A percentile compares a stretch with the other conserved stretches of the same genome.
Evolutionary conservation across 202 grass and related monocot species (phyloP).

Genomic region (Carex arenaria): DNA sequence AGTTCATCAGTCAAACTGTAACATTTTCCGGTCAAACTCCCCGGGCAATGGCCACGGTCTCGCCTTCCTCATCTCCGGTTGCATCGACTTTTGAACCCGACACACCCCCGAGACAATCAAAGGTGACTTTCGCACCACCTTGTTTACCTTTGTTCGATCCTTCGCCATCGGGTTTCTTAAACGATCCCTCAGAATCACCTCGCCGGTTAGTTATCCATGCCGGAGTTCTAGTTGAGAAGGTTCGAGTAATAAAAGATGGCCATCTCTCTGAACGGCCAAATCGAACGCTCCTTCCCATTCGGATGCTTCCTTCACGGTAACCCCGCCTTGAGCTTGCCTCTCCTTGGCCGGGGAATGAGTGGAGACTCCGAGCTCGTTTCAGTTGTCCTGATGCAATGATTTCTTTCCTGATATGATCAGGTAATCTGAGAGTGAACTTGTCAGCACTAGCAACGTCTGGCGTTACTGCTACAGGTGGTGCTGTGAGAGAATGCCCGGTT

Average conservation of each 20-base stretch:
- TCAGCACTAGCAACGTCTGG: conserved; percentile 37
- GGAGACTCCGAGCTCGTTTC: conserved; percentile 55
- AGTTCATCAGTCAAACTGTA: not conserved
- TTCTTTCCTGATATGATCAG: conserved; percentile 57
- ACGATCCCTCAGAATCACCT: conserved; percentile 39
- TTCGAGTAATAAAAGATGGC: conserved; percentile 63
- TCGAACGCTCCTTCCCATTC: conserved; percentile 28
- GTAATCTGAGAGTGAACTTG: conserved; percentile 80
- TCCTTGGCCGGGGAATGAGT: conserved; percentile 32
- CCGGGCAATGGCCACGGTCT: conserved; percentile 36
- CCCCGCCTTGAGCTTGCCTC: conserved; percentile 44
- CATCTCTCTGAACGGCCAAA: conserved; percentile 36
- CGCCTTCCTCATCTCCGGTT: conserved; percentile 41
- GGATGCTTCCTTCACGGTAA: conserved; percentile 37
- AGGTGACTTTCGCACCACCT: conserved; percentile 7
- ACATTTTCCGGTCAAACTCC: conserved; percentile 34
- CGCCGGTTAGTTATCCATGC: conserved; percentile 29
- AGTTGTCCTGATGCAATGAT: conserved; percentile 48
- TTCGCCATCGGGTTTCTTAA: conserved; percentile 15
- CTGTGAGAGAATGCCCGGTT: conserved; percentile 63
- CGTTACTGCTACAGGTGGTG: not conserved
- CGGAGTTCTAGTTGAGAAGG: conserved; percentile 43
- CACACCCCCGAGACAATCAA: conserved; percentile 51
- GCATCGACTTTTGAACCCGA: conserved; percentile 27
- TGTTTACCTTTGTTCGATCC: not conserved